Percentiles rank a stretch among this genome's conserved stretches.
Evolutionary conservation across 148 eudicot species (phyloP).

Genomic region (Camellia sinensis): DNA sequence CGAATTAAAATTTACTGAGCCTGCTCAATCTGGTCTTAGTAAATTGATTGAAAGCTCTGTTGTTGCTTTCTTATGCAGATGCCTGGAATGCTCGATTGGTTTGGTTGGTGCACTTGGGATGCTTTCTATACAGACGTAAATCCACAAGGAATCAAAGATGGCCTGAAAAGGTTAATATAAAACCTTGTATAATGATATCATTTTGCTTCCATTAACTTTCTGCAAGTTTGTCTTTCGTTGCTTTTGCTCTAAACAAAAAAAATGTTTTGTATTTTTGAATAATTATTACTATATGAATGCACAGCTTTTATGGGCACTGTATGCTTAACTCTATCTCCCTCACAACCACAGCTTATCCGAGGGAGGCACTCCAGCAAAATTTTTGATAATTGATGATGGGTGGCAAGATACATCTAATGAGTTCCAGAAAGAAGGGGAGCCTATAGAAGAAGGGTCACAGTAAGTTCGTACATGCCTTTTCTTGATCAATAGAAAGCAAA

Average conservation of each 20-base stretch:
- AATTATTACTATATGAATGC: neutral
- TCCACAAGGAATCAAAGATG: conserved; percentile 44
- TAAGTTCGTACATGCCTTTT: conserved; percentile 16
- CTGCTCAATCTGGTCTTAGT: neutral
- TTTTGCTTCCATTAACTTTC: neutral
- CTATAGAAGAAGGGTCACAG: conserved; percentile 37
- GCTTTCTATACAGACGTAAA: conserved; percentile 40
- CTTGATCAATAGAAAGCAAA: too few species aligned
- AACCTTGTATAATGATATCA: neutral
- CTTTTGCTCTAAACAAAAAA: neutral
- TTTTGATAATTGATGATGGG: conserved; percentile 45
- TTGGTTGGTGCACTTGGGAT: conserved; percentile 60
- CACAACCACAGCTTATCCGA: conserved; percentile 24
- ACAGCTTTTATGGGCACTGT: neutral
- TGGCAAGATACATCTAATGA: conserved; percentile 45
- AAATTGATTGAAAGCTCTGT: neutral
- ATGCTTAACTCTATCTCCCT: neutral
- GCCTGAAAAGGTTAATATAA: conserved; percentile 30
- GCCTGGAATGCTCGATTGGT: conserved; percentile 45
- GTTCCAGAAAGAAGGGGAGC: conserved; percentile 41
- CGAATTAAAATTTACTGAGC: neutral
- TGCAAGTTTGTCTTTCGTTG: neutral
- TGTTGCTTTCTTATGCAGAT: conserved; percentile 18
- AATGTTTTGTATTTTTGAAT: neutral
- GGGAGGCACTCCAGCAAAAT: conserved; percentile 41